phyloP scores from a whole-genome alignment of 768 basidiomycete species.

The Suillus alpinus region DNA sequence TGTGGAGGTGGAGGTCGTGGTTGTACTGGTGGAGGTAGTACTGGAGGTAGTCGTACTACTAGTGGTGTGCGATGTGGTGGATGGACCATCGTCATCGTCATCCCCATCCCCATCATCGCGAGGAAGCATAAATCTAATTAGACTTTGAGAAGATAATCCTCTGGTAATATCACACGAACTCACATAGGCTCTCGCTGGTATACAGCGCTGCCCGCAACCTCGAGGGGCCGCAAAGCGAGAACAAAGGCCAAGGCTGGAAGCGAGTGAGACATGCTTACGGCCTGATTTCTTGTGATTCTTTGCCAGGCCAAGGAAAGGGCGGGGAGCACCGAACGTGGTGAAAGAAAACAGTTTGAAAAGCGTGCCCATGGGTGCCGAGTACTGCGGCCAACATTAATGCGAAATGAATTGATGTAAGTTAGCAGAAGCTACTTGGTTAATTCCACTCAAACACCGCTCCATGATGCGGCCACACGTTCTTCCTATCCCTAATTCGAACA shows the following conservation, averaged over 20 bases:
- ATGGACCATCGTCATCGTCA: neutral
- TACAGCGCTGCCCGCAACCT: neutral
- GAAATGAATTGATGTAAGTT: neutral
- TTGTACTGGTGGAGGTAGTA: neutral
- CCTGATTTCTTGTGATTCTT: neutral
- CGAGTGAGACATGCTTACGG: neutral
- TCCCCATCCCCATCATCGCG: neutral
- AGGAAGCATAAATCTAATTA: neutral
- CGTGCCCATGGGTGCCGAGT: neutral
- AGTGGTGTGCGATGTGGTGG: neutral
- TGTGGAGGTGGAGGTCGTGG: neutral
- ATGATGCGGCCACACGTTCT: neutral
- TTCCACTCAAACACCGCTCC: neutral
- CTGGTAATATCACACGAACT: neutral
- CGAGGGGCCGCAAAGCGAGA: conserved; percentile 1
- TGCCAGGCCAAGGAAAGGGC: neutral
- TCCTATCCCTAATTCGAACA: neutral
- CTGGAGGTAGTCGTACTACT: neutral
- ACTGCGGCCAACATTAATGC: neutral
- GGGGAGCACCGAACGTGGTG: neutral
- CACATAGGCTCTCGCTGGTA: conserved; percentile 1
- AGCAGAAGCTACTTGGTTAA: neutral
- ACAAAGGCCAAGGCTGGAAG: conserved; percentile 6
- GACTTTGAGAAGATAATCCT: neutral
- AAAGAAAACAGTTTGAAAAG: too few relatives aligned